These are phyloP conservation scores for Verticillium nubilum DNA, from an alignment of 2,329 filamentous ascomycete genomes.

Conservation along the genomic window DNA sequence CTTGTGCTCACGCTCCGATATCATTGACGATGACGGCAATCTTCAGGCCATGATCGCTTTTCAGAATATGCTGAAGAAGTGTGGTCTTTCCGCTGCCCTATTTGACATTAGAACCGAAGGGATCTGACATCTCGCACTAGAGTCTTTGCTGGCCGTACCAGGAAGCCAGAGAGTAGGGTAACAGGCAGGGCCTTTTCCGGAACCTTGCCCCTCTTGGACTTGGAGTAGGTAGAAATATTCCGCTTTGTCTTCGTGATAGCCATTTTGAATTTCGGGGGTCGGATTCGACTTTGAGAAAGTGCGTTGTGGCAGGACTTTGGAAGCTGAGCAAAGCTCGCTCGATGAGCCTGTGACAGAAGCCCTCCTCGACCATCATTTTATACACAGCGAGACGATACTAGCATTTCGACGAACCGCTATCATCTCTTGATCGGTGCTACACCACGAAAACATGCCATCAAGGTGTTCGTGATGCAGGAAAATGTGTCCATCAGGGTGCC, in stretches of 20 bases:
- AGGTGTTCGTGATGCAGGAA: conserved; percentile 3
- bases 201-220: background rate
- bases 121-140: no score
- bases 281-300: background rate
- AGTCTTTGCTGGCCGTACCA: conserved; percentile 28
- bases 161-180: conserved; percentile 55
- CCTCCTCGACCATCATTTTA: background rate
- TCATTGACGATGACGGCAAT: conserved; percentile 73
- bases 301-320: background rate
- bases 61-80: conserved; percentile 62
- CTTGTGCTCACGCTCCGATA: conserved; percentile 49
- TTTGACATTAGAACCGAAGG: background rate
- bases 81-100: conserved; percentile 69
- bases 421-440: background rate
- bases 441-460: conserved; percentile 3
- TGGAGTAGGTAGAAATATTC: conserved; percentile 4
- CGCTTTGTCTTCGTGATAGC: conserved; percentile 3
- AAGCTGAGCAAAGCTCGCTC: background rate
- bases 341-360: background rate
- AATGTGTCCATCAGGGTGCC: background rate
- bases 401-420: background rate
- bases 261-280: background rate
- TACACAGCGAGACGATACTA: background rate
- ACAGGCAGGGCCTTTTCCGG: conserved; percentile 40
- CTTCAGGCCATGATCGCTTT: conserved; percentile 59